phyloP scores from a whole-genome alignment of 2,329 filamentous ascomycete genomes.

The Parasarocladium wereldwijsianum region DNA sequence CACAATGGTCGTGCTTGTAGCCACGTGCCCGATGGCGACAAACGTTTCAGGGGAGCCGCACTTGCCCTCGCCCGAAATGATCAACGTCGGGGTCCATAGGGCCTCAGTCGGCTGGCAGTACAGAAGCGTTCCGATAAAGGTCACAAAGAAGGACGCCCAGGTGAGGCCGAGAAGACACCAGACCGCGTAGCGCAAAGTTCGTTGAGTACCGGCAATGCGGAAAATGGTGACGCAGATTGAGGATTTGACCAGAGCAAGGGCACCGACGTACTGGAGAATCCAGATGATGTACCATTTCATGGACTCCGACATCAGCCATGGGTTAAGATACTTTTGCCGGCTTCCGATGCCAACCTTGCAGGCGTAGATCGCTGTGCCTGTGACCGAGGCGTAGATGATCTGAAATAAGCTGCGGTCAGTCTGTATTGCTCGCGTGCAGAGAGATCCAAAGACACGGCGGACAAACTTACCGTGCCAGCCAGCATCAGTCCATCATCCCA shows the following conservation, averaged over 20 bases:
- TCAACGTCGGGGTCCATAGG: constrained; percentile 9
- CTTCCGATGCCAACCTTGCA: constrained; percentile 10
- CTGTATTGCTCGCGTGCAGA: too few species aligned
- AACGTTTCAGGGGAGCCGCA: constrained; percentile 11
- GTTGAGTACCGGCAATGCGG: constrained; percentile 11
- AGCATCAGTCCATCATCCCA: constrained; percentile 4
- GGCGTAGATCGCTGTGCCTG: constrained; percentile 1
- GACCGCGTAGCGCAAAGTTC: constrained; percentile 9
- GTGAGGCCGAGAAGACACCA: constrained; percentile 11
- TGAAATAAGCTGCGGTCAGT: too few species aligned
- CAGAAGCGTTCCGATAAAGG: constrained; percentile 12
- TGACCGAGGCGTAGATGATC: constrained; percentile 2
- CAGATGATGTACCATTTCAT: constrained; percentile 12
- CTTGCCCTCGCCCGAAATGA: constrained; percentile 9
- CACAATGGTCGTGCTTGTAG: constrained; percentile 15
- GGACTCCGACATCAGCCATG: constrained; percentile 7
- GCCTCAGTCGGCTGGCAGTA: constrained; percentile 12
- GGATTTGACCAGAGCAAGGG: constrained; percentile 12
- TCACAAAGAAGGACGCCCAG: constrained; percentile 12
- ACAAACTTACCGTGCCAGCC: constrained; percentile 1
- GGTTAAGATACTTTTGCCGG: constrained; percentile 10
- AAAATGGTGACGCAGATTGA: constrained; percentile 13
- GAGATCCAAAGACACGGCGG: too few species aligned
- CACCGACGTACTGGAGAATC: constrained; percentile 13
- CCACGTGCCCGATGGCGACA: constrained; percentile 4